These are phyloP conservation scores for Colletotrichum filicis DNA, from an alignment of 2,329 filamentous ascomycete species.

Conservation along the genomic window DNA sequence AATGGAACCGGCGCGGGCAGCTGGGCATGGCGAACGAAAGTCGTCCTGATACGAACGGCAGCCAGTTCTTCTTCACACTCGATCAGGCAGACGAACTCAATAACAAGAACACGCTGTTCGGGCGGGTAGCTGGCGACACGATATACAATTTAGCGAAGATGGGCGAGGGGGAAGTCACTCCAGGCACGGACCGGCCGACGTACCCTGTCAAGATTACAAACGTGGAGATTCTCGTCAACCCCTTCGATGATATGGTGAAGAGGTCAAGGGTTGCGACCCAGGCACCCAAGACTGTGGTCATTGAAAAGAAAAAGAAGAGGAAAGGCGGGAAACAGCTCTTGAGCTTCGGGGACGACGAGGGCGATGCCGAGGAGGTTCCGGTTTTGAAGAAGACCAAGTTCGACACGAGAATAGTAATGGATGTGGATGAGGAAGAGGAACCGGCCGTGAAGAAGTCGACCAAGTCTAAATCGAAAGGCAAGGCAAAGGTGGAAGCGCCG, in stretches of 20 bases:
- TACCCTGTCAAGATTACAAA: conserved; percentile 85
- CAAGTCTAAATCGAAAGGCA: conserved; percentile 45
- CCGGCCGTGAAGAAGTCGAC: conserved; percentile 41
- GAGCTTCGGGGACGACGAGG: conserved; percentile 81
- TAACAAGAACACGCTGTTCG: conserved; percentile 93
- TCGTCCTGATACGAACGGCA: conserved; percentile 82
- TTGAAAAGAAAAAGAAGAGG: conserved; percentile 72
- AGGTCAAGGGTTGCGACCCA: conserved; percentile 67
- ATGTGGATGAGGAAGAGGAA: conserved; percentile 56
- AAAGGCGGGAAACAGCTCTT: conserved; percentile 81
- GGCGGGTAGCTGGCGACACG: conserved; percentile 89
- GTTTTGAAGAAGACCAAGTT: conserved; percentile 82
- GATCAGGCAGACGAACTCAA: conserved; percentile 86
- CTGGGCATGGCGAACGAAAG: conserved; percentile 97
- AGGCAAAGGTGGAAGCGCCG: conserved; percentile 40
- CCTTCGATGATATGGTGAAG: conserved; percentile 84
- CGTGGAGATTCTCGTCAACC: conserved; percentile 82
- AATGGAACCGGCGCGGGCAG: conserved; percentile 90
- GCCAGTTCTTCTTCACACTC: conserved; percentile 97
- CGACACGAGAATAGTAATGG: conserved; percentile 78
- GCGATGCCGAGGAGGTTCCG: conserved; percentile 65
- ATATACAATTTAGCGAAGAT: conserved; percentile 97
- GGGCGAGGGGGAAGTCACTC: conserved; percentile 84
- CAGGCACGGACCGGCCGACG: conserved; percentile 82
- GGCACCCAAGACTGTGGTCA: conserved; percentile 54